Conservation (phyloP, 2,329 filamentous ascomycete species). For the Ascochyta pisi region DNA sequence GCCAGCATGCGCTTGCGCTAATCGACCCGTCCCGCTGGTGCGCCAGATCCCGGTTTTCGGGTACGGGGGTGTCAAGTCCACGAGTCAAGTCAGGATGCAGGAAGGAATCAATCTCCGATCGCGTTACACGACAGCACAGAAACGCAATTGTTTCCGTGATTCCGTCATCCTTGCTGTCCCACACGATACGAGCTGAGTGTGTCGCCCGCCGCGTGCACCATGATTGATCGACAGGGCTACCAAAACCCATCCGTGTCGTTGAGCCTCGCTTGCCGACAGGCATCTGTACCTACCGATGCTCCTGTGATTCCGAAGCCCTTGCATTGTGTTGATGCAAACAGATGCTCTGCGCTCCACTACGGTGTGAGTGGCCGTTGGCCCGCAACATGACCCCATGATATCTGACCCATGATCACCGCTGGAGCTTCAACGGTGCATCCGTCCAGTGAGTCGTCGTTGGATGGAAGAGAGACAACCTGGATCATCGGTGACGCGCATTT, state of each 20-base stretch:
- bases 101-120: slow-evolving; percentile 8
- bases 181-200: slow-evolving; percentile 6
- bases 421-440: not conserved
- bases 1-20: not conserved
- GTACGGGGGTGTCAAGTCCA: slow-evolving; percentile 8
- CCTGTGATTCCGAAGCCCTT: not conserved
- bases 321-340: not conserved
- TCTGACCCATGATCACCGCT: not conserved
- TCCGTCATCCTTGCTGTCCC: not conserved
- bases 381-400: not conserved
- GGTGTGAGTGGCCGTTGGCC: not conserved
- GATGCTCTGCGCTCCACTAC: not conserved
- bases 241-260: not conserved
- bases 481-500: not conserved
- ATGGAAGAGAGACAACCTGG: not conserved
- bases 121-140: slow-evolving; percentile 11
- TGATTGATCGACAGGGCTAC: not conserved
- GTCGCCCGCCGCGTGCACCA: not conserved
- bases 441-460: too few species aligned
- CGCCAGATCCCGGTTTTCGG: slow-evolving; percentile 9
- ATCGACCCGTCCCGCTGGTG: slow-evolving; percentile 14
- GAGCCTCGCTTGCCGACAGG: not conserved
- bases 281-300: not conserved
- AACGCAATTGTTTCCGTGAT: not conserved
- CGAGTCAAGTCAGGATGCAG: slow-evolving; percentile 12